Conservation (phyloP, 192 early-diverging fungal species). For the Podila clonocystis region DNA sequence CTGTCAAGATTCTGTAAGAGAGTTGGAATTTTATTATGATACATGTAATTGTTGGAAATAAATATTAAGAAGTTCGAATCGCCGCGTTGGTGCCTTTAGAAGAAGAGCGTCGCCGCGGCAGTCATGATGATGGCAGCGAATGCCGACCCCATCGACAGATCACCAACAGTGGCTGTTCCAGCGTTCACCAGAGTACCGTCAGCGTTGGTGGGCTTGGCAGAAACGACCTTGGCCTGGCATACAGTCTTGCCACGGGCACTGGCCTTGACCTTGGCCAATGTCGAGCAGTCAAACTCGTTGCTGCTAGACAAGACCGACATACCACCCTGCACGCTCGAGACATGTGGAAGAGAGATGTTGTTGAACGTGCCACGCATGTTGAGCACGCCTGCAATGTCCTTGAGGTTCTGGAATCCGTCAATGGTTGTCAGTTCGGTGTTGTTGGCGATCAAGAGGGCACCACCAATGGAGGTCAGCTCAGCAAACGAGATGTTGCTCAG, state of each 20-base stretch:
- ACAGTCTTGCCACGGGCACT: conserved; percentile 31
- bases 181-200: conserved; percentile 1
- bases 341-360: conserved; percentile 60
- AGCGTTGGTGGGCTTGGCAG: conserved; percentile 30
- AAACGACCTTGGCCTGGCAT: conserved; percentile 30
- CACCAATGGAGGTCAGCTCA: conserved; percentile 63
- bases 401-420: conserved; percentile 63
- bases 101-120: neutral
- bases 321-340: conserved; percentile 67
- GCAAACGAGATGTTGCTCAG: conserved; percentile 68
- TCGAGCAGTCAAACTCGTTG: conserved; percentile 57
- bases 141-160: conserved; percentile 15
- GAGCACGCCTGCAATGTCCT: conserved; percentile 66
- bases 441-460: conserved; percentile 70
- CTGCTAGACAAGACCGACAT: conserved; percentile 72
- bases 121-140: neutral
- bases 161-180: neutral
- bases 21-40: neutral
- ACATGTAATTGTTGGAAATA: conserved; percentile 10
- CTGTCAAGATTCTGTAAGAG: conserved; percentile 18
- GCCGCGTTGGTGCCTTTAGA: conserved; percentile 19
- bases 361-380: conserved; percentile 69
- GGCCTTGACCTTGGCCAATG: conserved; percentile 35
- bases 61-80: conserved; percentile 23
- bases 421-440: conserved; percentile 68